Evolutionary conservation across 371 early-diverging fungal genomes (phyloP), one percentile per base, ranked within the genome.

Genomic region (Mortierella sp.): DNA sequence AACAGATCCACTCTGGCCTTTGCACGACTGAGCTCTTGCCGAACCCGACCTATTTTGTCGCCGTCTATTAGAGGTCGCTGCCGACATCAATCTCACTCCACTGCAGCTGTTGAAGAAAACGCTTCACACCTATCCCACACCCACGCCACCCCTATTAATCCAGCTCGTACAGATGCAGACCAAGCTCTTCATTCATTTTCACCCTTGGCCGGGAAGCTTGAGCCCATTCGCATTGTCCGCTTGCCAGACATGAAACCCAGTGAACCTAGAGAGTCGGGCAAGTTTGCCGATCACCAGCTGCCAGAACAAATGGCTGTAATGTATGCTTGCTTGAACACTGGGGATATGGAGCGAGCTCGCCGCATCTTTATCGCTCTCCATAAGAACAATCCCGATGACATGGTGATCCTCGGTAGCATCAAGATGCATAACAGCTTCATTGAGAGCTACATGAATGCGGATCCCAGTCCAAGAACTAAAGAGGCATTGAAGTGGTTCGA

Each of bases 401-500:
- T 94, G 94, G 83, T 86, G 64, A 79, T 90, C 35, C 83, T 89
- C 40, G 89, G 91, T 12, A 93, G 95, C 69, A 87, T 89, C 15
- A 86, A 89, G 43, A 84, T 97, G 61, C 91, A 96, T 79, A 97
- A 98, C 77, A 83, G 92, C 31, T 94, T 97, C 51, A 78, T 97
- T 35, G 91, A 93, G 60, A 93, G 93, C 0, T 90, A 93, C 67
- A 83, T 95, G 45, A 87, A 85, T 23, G 82, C 84, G 7, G 56
- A 60, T 29, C 84, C 83, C 10, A 76, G 64, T 57, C 89, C 92
- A 17, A 78, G 88, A 66, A 85, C 86, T 29, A 83, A 84, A 23
- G 85, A 90, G 57, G 95, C 95, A 12, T 72, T 93, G 31, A 81
- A 88, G 47, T 97, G 97, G 96, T 94, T 93, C 68, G 88, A 90